Evolutionary conservation across 352 stramenopile species (phyloP).

Genomic region (Globisporangium barbulae): DNA sequence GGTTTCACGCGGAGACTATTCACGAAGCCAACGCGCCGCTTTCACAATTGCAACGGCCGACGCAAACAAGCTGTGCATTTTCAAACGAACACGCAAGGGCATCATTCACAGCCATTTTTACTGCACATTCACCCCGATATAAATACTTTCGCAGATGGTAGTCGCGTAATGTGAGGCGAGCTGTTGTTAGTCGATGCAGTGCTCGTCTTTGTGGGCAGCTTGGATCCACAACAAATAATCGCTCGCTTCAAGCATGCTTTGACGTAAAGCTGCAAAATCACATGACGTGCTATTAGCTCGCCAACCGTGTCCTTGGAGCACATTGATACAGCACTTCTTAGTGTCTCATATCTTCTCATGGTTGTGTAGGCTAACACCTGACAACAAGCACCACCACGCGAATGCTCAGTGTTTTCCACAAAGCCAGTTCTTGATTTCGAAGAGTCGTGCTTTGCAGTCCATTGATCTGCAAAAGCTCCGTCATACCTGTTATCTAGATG

Average conservation of each 20-base stretch:
- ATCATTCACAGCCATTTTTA: background rate
- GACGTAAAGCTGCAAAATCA: too few relatives aligned
- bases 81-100: background rate
- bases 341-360: too few relatives aligned
- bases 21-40: background rate
- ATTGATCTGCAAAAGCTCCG: background rate
- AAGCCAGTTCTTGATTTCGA: too few relatives aligned
- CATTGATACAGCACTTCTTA: too few relatives aligned
- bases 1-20: constrained; percentile 3
- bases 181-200: background rate
- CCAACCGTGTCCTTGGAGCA: too few relatives aligned
- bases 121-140: too few relatives aligned
- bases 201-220: background rate
- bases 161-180: background rate
- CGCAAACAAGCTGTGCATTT: background rate
- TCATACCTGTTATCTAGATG: background rate
- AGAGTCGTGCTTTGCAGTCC: background rate
- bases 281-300: too few relatives aligned
- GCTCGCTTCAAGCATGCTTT: too few relatives aligned
- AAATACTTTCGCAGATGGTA: background rate
- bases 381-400: too few relatives aligned
- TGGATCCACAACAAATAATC: too few relatives aligned
- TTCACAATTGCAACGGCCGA: background rate
- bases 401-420: too few relatives aligned
- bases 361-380: too few relatives aligned